Conservation (phyloP, 495 filamentous ascomycete genomes). For the Daldinia vernicosa region DNA sequence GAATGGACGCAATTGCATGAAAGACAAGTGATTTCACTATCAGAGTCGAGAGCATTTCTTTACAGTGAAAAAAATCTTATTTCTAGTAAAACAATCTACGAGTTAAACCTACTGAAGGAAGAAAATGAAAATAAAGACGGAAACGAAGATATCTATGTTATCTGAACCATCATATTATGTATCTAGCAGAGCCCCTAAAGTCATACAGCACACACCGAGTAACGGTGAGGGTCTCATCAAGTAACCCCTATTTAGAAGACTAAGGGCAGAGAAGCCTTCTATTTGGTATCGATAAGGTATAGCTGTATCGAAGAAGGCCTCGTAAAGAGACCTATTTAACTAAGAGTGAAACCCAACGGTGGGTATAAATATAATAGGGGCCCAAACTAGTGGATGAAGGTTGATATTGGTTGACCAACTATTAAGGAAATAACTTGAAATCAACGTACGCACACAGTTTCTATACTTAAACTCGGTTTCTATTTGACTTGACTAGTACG, state of each 20-base stretch:
- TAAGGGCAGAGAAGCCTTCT: neutral
- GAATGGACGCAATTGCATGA: neutral
- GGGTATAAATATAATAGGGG: neutral
- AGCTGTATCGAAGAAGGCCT: neutral
- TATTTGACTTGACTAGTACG: no score
- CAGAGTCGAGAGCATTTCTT: neutral
- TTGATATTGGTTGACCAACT: no score
- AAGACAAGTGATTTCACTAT: neutral
- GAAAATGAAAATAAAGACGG: neutral
- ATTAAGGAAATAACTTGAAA: no score
- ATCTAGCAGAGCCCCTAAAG: neutral
- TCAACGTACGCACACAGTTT: no score
- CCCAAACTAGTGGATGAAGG: no score
- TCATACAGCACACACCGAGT: neutral
- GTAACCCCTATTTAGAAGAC: neutral
- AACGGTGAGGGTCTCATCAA: neutral
- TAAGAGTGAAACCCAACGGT: neutral
- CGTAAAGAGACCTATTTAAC: neutral
- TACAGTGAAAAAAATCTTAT: neutral
- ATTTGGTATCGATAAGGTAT: neutral
- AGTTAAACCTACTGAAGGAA: neutral
- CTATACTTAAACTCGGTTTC: no score
- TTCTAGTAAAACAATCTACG: neutral
- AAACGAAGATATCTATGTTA: neutral
- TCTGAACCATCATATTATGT: neutral